These are phyloP conservation scores for Salix dunnii DNA, from an alignment of 345 rosid genomes.

Conservation along the genomic window DNA sequence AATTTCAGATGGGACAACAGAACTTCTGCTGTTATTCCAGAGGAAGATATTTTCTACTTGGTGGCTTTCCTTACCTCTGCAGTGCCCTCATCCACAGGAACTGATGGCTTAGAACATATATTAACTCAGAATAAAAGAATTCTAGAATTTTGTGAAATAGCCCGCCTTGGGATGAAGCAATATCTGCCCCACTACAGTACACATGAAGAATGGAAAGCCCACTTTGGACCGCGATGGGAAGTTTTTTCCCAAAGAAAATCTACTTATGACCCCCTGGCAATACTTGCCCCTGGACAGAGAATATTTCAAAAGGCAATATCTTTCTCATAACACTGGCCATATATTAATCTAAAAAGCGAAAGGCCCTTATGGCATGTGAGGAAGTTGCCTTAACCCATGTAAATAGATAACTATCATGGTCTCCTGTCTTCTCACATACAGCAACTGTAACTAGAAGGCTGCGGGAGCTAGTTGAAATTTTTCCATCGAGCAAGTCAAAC, in stretches of 20 bases:
- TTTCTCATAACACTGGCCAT: conserved; percentile 39
- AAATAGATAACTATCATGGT: conserved; percentile 20
- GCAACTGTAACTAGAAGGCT: conserved; percentile 22
- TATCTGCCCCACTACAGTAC: conserved; percentile 80
- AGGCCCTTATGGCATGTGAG: conserved; percentile 14
- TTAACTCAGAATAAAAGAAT: conserved; percentile 62
- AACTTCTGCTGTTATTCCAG: conserved; percentile 83
- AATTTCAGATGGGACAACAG: conserved; percentile 89
- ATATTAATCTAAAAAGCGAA: conserved; percentile 4
- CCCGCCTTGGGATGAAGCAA: conserved; percentile 67
- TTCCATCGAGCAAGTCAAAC: conserved; percentile 14
- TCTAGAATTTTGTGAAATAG: conserved; percentile 58
- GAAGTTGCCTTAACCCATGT: conserved; percentile 25
- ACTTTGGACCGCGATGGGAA: conserved; percentile 79
- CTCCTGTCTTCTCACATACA: conserved; percentile 23
- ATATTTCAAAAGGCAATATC: conserved; percentile 62
- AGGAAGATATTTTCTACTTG: conserved; percentile 80
- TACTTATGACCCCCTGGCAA: conserved; percentile 73
- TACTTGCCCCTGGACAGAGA: conserved; percentile 90
- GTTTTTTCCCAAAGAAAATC: conserved; percentile 64
- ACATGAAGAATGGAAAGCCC: conserved; percentile 73
- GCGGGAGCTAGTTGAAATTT: conserved; percentile 18
- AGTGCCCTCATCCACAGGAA: conserved; percentile 66
- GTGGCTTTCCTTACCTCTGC: conserved; percentile 94
- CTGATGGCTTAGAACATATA: conserved; percentile 65